These are phyloP conservation scores for Yarrowia sp. DNA, from an alignment of 805 yeast species.

Conservation along the genomic window DNA sequence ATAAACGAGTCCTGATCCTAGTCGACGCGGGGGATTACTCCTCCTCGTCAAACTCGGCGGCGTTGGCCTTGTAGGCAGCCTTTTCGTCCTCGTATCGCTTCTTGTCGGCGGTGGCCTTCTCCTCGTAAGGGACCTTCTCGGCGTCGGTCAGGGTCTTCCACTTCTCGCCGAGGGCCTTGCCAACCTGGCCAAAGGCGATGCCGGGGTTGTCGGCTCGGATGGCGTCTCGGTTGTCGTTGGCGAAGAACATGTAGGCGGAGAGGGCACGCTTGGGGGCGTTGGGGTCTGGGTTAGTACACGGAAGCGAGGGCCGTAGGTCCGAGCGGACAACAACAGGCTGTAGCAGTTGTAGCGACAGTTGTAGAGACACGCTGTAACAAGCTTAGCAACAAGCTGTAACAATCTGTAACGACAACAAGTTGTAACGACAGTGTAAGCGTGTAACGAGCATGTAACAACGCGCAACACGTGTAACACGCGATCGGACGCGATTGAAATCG, in stretches of 20 bases:
- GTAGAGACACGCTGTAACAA: too few species aligned
- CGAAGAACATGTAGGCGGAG: slow-evolving; percentile 98
- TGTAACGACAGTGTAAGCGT: too few species aligned
- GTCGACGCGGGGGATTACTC: slow-evolving; percentile 31
- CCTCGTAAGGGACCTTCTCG: slow-evolving; percentile 86
- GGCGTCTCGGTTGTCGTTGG: slow-evolving; percentile 94
- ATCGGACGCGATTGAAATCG: too few species aligned
- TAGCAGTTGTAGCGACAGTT: too few species aligned
- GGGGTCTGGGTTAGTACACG: slow-evolving; percentile 46
- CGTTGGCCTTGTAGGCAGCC: slow-evolving; percentile 59
- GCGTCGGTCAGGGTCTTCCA: slow-evolving; percentile 89
- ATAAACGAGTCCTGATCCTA: slow-evolving; percentile 21
- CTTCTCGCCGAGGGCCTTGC: slow-evolving; percentile 89
- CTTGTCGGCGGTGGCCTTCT: slow-evolving; percentile 92
- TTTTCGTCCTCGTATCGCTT: slow-evolving; percentile 96
- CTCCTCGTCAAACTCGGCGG: slow-evolving; percentile 35
- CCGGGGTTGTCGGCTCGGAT: slow-evolving; percentile 97
- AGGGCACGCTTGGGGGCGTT: slow-evolving; percentile 99
- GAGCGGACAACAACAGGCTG: too few species aligned
- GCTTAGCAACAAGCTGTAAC: too few species aligned
- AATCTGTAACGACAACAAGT: too few species aligned
- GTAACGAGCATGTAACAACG: too few species aligned
- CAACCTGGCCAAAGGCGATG: slow-evolving; percentile 88
- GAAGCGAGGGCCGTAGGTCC: too few species aligned
- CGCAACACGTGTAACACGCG: too few species aligned